phyloP scores from a whole-genome alignment of 192 early-diverging fungal genomes.

The Blastocladiella britannica region DNA sequence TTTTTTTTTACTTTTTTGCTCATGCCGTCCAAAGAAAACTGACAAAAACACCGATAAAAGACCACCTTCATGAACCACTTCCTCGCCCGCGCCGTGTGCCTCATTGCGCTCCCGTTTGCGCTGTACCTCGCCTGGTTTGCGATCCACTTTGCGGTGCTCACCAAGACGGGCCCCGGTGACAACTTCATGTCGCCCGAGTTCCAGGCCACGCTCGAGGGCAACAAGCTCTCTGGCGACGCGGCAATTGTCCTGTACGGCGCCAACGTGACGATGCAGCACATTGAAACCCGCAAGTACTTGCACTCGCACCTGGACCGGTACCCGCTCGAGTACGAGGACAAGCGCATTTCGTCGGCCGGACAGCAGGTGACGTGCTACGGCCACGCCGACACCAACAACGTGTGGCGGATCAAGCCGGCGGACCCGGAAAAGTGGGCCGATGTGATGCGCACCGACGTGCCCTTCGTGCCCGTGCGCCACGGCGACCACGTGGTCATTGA shows the following conservation, averaged over 20 bases:
- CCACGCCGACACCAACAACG: conserved; percentile 69
- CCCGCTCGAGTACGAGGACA: conserved; percentile 79
- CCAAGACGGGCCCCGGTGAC: conserved; percentile 70
- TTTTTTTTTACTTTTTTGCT: not conserved
- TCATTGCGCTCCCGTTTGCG: conserved; percentile 58
- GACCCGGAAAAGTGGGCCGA: conserved; percentile 12
- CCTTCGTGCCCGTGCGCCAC: conserved; percentile 32
- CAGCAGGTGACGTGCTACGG: conserved; percentile 64
- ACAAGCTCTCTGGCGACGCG: conserved; percentile 21
- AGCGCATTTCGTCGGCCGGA: conserved; percentile 66
- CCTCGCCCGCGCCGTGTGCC: conserved; percentile 51
- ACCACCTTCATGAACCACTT: conserved; percentile 51
- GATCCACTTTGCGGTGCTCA: conserved; percentile 74
- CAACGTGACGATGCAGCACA: conserved; percentile 58
- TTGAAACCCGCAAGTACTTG: conserved; percentile 47
- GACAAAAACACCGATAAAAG: not conserved
- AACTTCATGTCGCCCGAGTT: conserved; percentile 76
- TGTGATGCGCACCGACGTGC: conserved; percentile 16
- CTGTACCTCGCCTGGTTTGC: conserved; percentile 78
- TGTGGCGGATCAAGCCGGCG: conserved; percentile 29
- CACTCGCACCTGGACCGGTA: conserved; percentile 61
- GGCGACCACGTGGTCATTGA: conserved; percentile 60
- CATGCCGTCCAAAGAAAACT: not conserved
- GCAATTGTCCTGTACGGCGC: conserved; percentile 57
- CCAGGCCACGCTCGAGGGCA: conserved; percentile 62